phyloP scores from a whole-genome alignment of 106 monocot genomes.

The Platanthera zijinensis region DNA sequence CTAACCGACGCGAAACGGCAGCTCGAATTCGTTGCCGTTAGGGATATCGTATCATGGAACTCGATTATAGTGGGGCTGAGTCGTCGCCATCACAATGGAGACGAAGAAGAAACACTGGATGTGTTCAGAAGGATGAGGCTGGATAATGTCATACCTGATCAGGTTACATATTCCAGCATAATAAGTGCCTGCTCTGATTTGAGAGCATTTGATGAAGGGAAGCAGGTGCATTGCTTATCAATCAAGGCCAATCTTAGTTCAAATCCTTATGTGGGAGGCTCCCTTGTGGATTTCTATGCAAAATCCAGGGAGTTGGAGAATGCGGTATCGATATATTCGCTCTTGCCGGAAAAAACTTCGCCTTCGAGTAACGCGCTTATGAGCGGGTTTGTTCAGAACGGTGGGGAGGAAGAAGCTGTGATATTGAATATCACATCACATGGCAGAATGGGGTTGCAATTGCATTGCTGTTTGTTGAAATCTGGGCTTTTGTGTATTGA shows the following conservation, averaged over 20 bases:
- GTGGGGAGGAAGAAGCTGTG: constrained; percentile 35
- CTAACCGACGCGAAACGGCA: constrained; percentile 33
- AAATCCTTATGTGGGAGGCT: constrained; percentile 48
- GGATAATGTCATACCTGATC: constrained; percentile 29
- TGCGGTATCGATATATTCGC: constrained; percentile 28
- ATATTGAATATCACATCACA: constrained; percentile 26
- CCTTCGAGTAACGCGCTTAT: constrained; percentile 56
- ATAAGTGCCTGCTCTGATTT: constrained; percentile 39
- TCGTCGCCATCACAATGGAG: constrained; percentile 24
- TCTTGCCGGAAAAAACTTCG: constrained; percentile 37
- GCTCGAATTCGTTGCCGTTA: constrained; percentile 31
- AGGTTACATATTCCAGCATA: constrained; percentile 36
- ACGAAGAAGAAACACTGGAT: constrained; percentile 41
- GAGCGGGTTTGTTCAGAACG: constrained; percentile 40
- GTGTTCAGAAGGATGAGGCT: constrained; percentile 38
- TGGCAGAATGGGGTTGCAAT: constrained; percentile 36
- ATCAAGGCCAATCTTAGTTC: constrained; percentile 33
- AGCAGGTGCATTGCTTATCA: constrained; percentile 51
- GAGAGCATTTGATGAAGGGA: constrained; percentile 33
- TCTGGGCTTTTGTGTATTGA: constrained; percentile 29
- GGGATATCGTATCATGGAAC: constrained; percentile 66
- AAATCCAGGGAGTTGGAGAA: constrained; percentile 35
- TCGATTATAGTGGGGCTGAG: constrained; percentile 41
- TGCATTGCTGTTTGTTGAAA: constrained; percentile 42
- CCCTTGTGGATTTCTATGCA: constrained; percentile 58